Evolutionary conservation across 2,329 filamentous ascomycete species (phyloP).

Genomic region (Hypoxylon sp.): DNA sequence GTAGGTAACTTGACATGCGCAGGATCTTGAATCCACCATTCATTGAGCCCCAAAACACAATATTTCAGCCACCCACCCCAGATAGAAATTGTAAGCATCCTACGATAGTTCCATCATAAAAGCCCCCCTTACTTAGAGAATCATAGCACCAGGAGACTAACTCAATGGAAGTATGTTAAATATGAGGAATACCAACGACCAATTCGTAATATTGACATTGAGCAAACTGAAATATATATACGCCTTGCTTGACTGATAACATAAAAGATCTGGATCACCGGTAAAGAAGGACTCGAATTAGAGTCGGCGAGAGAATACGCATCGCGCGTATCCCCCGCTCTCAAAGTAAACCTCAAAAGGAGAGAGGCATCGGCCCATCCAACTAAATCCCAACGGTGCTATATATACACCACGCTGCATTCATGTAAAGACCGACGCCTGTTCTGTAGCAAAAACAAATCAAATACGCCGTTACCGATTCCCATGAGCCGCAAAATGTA

Average conservation of each 20-base stretch:
- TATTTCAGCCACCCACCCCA: background rate
- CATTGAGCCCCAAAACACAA: background rate
- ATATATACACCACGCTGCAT: conserved; percentile 15
- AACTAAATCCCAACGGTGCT: background rate
- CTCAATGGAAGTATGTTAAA: background rate
- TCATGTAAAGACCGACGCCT: conserved; percentile 7
- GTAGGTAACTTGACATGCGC: too few species aligned
- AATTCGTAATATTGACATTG: conserved; percentile 16
- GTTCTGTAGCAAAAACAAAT: conserved; percentile 6
- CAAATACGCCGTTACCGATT: conserved; percentile 17
- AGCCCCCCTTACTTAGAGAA: background rate
- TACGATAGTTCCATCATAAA: background rate
- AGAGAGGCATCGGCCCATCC: background rate
- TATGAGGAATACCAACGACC: background rate
- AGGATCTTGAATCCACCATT: background rate
- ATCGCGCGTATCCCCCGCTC: background rate
- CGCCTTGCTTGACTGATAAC: conserved; percentile 1
- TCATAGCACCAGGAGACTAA: too few species aligned
- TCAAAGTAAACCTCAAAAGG: background rate
- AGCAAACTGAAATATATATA: conserved; percentile 21
- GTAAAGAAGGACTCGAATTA: conserved; percentile 17
- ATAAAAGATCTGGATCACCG: conserved; percentile 6
- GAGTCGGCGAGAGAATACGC: background rate
- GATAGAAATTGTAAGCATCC: background rate
- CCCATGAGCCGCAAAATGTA: conserved; percentile 18